Percentiles rank a stretch among this genome's conserved stretches.
Evolutionary conservation across 371 early-diverging fungal species (phyloP).

Genomic region (Mortierella sp.): DNA sequence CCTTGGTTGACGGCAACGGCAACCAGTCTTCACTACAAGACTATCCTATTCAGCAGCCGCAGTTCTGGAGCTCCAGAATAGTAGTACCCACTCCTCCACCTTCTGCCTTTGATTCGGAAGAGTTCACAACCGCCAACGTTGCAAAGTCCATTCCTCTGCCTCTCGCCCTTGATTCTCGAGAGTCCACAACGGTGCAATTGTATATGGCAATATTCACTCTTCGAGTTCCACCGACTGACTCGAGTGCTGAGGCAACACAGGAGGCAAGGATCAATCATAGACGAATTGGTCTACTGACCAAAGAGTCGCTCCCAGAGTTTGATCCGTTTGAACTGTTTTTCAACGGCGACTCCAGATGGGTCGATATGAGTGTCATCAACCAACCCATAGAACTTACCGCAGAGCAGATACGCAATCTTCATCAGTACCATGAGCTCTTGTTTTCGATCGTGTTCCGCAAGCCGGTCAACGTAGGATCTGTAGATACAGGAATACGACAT

Average conservation of each 20-base stretch:
- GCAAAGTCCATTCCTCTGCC: too few relatives aligned
- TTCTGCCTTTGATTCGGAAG: neutral
- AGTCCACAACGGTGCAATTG: neutral
- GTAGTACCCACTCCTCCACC: neutral
- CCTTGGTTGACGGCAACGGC: neutral
- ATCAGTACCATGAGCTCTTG: slow-evolving; percentile 5
- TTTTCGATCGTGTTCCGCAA: slow-evolving; percentile 14
- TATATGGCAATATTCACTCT: slow-evolving; percentile 8
- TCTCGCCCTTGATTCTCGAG: neutral
- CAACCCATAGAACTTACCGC: neutral
- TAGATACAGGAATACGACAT: slow-evolving; percentile 11
- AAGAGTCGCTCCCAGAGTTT: slow-evolving; percentile 7
- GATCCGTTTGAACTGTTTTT: slow-evolving; percentile 32
- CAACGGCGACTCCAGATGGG: slow-evolving; percentile 1
- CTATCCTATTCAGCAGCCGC: slow-evolving; percentile 17
- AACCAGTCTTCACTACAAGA: neutral
- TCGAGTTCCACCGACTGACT: neutral
- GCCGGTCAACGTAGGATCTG: slow-evolving; percentile 12
- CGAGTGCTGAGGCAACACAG: neutral
- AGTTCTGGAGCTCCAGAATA: slow-evolving; percentile 23
- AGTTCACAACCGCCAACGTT: too few relatives aligned
- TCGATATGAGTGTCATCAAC: neutral
- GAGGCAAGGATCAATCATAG: neutral
- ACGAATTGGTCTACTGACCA: slow-evolving; percentile 9
- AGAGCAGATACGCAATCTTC: neutral